Evolutionary conservation across 352 stramenopile genomes (phyloP).

Genomic region (Phytophthora ohioensis): DNA sequence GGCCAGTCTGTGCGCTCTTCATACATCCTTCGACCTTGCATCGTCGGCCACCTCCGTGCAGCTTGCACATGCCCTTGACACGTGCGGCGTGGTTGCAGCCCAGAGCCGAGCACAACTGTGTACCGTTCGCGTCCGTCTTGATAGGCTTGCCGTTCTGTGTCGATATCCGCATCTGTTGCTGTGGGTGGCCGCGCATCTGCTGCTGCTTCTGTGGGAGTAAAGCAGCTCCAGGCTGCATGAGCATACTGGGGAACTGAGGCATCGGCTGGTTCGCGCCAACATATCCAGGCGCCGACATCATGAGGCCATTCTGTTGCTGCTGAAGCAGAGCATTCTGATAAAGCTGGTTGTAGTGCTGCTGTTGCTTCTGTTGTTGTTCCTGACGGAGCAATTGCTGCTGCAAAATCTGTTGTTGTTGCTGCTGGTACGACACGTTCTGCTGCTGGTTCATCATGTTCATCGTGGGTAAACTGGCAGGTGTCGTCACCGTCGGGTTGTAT

Average conservation of each 20-base stretch:
- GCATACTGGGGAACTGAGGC: slow-evolving; percentile 63
- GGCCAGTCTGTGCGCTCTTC: slow-evolving; percentile 87
- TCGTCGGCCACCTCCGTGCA: slow-evolving; percentile 77
- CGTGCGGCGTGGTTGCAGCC: slow-evolving; percentile 83
- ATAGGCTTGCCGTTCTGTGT: slow-evolving; percentile 68
- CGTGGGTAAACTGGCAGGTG: slow-evolving; percentile 28
- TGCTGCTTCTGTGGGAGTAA: slow-evolving; percentile 57
- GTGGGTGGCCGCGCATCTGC: slow-evolving; percentile 38
- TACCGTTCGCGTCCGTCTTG: slow-evolving; percentile 54
- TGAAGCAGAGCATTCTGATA: slow-evolving; percentile 66
- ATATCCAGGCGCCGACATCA: slow-evolving; percentile 49
- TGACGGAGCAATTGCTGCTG: slow-evolving; percentile 68
- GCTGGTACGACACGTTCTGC: slow-evolving; percentile 54
- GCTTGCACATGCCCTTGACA: slow-evolving; percentile 89
- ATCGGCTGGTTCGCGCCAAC: slow-evolving; percentile 42
- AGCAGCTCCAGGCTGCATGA: slow-evolving; percentile 64
- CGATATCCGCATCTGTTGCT: slow-evolving; percentile 51
- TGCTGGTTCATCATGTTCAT: slow-evolving; percentile 50
- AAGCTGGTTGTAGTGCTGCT: slow-evolving; percentile 66
- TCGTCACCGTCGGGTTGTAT: slow-evolving; percentile 36
- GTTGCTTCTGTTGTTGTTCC: slow-evolving; percentile 62
- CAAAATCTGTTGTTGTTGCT: slow-evolving; percentile 54
- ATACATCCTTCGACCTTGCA: slow-evolving; percentile 91
- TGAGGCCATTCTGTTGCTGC: slow-evolving; percentile 51
- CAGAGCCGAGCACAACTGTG: slow-evolving; percentile 78